Base-by-base conservation (phyloP, 2,329 filamentous ascomycete species). In the Fusarium graminum region DNA sequence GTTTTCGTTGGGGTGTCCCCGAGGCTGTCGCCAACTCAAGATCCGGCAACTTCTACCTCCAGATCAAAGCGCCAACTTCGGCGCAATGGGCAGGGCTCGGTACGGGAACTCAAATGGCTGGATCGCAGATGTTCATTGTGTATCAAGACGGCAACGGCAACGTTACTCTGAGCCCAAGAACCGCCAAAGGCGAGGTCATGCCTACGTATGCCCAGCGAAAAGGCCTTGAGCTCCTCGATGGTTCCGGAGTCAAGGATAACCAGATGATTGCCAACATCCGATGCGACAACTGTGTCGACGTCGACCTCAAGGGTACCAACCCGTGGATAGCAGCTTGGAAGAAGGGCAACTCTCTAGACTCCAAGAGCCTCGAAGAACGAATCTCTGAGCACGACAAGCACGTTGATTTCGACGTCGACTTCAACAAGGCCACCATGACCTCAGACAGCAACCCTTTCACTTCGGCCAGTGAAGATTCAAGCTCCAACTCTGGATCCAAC, bases 111-210 rank as follows among this genome's bases (percentile, higher is more conserved):
- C 59, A 65, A 40, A 90, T 90, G 88, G 39, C 73, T 14, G 84
- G 81, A 30, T 75, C 87, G 47, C 84, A 87, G 72, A 88, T 90
- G 57, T 89, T 90, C 72, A 65, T 90, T 70, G 80, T 90, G 67
- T 90, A 90, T 74, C 77, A 84, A 43, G 81, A 88, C 65, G 85
- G 86, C 59, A 65, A 69, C 5, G 83, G 84, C 62, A 89, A 90
- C 71, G 80, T 90, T 25, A 90, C 88, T 1, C 72, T 90, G 52
- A 89, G 87, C 63, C 81, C 87, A 2, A 84, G 88, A 22, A 69
- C 74, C 4, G 85, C 83, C 29, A 76, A 70, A 1, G 80, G 80
- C 9, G 79, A 89, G 65, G 64, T 74, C 34, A 75, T 79, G 77
- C 88, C 88, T 0, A 44, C 75, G 26, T 83, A 85, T 74, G 77